A percentile compares a stretch with the other conserved stretches of the same genome.
phyloP scores from a whole-genome alignment of 176 grass and related monocot genomes.

The Cenchrus purpureus region DNA sequence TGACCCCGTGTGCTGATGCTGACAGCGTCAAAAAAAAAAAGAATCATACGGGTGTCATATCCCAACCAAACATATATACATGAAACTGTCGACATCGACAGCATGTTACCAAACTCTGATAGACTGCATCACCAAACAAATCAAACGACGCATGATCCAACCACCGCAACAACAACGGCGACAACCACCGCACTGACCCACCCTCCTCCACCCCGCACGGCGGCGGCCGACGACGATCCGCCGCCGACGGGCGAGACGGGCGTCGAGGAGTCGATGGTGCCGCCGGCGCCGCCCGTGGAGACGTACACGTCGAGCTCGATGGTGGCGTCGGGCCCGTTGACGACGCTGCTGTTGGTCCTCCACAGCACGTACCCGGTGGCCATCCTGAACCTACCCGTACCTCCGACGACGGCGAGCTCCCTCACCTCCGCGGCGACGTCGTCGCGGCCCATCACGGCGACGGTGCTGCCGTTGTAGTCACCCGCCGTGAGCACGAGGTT shows the following conservation, averaged over 20 bases:
- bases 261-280: too few relatives aligned
- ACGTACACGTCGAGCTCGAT: constrained; percentile 45
- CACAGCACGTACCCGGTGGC: constrained; percentile 52
- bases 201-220: not conserved
- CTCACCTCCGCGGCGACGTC: constrained; percentile 14
- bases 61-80: too few relatives aligned
- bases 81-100: too few relatives aligned
- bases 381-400: constrained; percentile 53
- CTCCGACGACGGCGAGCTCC: constrained; percentile 60
- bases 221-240: not conserved
- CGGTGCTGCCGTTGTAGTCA: constrained; percentile 50
- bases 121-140: too few relatives aligned
- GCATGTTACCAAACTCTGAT: too few relatives aligned
- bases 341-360: constrained; percentile 19
- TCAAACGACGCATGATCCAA: not conserved
- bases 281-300: not conserved
- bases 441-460: constrained; percentile 47
- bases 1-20: too few relatives aligned
- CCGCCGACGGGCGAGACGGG: not conserved
- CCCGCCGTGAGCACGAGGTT: constrained; percentile 53
- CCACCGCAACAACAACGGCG: not conserved
- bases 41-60: too few relatives aligned
- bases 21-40: too few relatives aligned
- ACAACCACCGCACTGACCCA: constrained; percentile 6
- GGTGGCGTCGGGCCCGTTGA: constrained; percentile 3